Evolutionary conservation across 2,329 filamentous ascomycete genomes (phyloP).

Genomic region (Penicillium griseofulvum): DNA sequence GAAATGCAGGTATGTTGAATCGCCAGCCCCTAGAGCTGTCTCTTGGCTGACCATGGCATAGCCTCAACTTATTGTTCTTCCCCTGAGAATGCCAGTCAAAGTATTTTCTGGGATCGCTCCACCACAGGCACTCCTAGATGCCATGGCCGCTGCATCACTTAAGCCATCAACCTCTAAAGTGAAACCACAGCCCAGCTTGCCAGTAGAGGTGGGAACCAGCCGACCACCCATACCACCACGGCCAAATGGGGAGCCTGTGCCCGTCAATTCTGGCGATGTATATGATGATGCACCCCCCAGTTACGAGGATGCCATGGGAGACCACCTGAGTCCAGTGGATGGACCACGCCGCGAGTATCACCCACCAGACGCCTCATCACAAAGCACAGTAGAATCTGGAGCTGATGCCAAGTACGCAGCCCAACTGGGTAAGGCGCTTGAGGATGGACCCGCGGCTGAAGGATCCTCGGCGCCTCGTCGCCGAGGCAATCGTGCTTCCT

Average conservation of each 20-base stretch:
- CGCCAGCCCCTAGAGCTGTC: not conserved
- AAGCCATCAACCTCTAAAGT: constrained; percentile 24
- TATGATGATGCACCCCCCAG: constrained; percentile 82
- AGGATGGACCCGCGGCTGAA: constrained; percentile 24
- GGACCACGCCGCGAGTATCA: constrained; percentile 59
- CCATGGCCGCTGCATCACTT: constrained; percentile 47
- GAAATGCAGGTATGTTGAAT: constrained; percentile 47
- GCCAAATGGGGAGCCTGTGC: constrained; percentile 27
- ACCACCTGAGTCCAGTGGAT: constrained; percentile 70
- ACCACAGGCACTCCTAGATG: constrained; percentile 70
- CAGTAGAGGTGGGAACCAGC: constrained; percentile 16
- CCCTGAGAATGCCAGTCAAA: constrained; percentile 73
- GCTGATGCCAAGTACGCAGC: constrained; percentile 41
- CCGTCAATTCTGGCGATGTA: constrained; percentile 23
- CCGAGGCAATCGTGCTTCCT: constrained; percentile 28
- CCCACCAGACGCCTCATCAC: constrained; percentile 38
- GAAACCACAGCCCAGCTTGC: constrained; percentile 21
- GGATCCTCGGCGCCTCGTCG: constrained; percentile 22
- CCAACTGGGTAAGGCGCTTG: constrained; percentile 27
- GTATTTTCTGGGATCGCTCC: constrained; percentile 87
- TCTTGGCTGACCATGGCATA: constrained; percentile 30
- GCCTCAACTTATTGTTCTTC: constrained; percentile 74
- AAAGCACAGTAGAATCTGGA: constrained; percentile 32
- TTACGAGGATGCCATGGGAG: constrained; percentile 89
- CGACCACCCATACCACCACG: constrained; percentile 45